Evolutionary conservation across 495 filamentous ascomycete species (phyloP).

Genomic region (Trichoderma asperelloides): DNA sequence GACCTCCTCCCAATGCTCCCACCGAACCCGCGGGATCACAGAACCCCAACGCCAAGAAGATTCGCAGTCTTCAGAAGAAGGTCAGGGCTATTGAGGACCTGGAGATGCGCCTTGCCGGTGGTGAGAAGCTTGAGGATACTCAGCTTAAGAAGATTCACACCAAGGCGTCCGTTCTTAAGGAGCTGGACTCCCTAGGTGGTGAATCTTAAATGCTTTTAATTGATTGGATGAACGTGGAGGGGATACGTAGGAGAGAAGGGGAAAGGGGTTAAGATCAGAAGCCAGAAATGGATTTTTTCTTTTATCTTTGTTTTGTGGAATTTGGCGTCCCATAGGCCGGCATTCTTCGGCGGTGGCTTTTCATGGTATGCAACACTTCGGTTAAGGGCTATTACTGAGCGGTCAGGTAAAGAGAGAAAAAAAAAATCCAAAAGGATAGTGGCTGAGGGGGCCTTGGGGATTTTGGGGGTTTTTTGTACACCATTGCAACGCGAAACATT

Average conservation of each 20-base stretch:
- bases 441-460: neutral
- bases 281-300: neutral
- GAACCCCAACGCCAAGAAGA: conserved; percentile 67
- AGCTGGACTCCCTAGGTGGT: conserved; percentile 50
- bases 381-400: neutral
- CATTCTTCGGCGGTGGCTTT: neutral
- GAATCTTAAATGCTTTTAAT: conserved; percentile 13
- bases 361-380: neutral
- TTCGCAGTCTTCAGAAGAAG: conserved; percentile 88
- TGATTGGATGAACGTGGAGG: neutral
- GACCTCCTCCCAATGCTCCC: conserved; percentile 8
- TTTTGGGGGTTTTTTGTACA: neutral
- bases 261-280: neutral
- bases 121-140: conserved; percentile 95
- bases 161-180: conserved; percentile 70
- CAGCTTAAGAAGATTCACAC: conserved; percentile 98
- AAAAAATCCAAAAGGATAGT: neutral
- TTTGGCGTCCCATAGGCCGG: neutral
- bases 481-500: neutral
- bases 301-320: neutral
- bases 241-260: neutral
- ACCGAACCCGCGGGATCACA: conserved; percentile 28
- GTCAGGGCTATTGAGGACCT: conserved; percentile 94
- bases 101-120: conserved; percentile 87
- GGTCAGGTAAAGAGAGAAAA: neutral